Evolutionary conservation across 768 basidiomycete species (phyloP).

Genomic region (Hortiboletus campestris): DNA sequence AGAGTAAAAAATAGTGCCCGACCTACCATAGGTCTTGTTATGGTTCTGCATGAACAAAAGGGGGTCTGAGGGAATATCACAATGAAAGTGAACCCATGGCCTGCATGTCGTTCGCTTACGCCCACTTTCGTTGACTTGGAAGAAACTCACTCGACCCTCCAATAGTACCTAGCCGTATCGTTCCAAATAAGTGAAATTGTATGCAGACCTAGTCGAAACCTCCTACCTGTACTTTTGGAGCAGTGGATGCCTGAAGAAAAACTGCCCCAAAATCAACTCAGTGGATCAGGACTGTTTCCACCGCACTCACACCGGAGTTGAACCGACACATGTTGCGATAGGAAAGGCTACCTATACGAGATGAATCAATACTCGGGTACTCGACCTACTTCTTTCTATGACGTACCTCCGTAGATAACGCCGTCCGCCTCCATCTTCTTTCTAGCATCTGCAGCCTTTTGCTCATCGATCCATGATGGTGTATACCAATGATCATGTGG

Average conservation of each 20-base stretch:
- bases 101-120: slow-evolving; percentile 23
- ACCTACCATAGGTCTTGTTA: slow-evolving; percentile 51
- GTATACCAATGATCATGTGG: slow-evolving; percentile 65
- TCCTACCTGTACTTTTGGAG: slow-evolving; percentile 32
- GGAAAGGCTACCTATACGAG: slow-evolving; percentile 13
- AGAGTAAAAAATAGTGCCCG: neutral
- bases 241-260: slow-evolving; percentile 45
- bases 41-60: slow-evolving; percentile 56
- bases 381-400: neutral
- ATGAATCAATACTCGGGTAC: neutral
- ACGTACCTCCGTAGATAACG: slow-evolving; percentile 50
- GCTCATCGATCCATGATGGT: slow-evolving; percentile 72
- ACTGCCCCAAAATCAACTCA: slow-evolving; percentile 29
- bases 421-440: slow-evolving; percentile 49
- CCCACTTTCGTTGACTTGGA: slow-evolving; percentile 36
- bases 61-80: slow-evolving; percentile 49
- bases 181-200: neutral
- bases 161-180: slow-evolving; percentile 23
- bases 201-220: neutral
- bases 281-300: neutral
- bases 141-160: slow-evolving; percentile 28
- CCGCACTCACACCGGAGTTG: slow-evolving; percentile 58
- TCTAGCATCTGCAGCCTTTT: slow-evolving; percentile 49
- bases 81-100: slow-evolving; percentile 53
- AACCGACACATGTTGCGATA: slow-evolving; percentile 80